These are phyloP conservation scores for Cyanidioschyzon merolae DNA, from an alignment of 23 red algal species.

Conservation along the genomic window DNA sequence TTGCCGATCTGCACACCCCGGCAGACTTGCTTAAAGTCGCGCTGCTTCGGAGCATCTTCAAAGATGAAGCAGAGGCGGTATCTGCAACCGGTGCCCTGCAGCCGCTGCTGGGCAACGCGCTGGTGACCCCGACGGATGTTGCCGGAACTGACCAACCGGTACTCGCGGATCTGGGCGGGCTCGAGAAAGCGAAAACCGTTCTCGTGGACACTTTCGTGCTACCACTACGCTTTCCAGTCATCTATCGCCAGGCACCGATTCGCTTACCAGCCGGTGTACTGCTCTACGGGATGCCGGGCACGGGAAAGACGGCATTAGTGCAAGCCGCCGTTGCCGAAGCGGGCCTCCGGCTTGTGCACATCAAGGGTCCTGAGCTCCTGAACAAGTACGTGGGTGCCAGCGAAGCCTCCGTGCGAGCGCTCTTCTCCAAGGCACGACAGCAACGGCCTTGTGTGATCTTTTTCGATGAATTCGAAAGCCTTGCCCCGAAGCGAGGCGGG, in stretches of 20 bases:
- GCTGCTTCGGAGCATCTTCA: not conserved
- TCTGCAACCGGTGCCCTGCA: not conserved
- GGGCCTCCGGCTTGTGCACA: conserved; percentile 9
- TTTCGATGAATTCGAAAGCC: conserved; percentile 41
- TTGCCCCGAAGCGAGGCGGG: conserved; percentile 31
- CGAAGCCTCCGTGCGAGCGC: conserved; percentile 33
- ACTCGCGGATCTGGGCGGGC: not conserved
- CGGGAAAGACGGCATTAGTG: conserved; percentile 69
- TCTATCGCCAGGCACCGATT: not conserved
- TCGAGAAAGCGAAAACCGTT: not conserved
- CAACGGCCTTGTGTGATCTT: conserved; percentile 35
- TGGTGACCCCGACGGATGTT: not conserved
- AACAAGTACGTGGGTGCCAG: conserved; percentile 51
- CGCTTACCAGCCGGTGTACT: conserved; percentile 38
- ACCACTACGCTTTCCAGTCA: not conserved
- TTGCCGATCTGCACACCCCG: not conserved
- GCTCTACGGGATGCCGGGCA: conserved; percentile 84
- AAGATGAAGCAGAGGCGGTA: not conserved
- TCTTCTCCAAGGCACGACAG: conserved; percentile 24
- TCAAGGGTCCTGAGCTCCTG: conserved; percentile 43
- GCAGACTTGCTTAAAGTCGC: conserved; percentile 1
- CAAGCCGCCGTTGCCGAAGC: conserved; percentile 38
- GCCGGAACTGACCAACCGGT: not conserved
- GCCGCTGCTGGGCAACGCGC: not conserved
- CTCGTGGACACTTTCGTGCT: conserved; percentile 9